Conservation (phyloP, 2,329 filamentous ascomycete species). For the Scolecobasidium constrictum region DNA sequence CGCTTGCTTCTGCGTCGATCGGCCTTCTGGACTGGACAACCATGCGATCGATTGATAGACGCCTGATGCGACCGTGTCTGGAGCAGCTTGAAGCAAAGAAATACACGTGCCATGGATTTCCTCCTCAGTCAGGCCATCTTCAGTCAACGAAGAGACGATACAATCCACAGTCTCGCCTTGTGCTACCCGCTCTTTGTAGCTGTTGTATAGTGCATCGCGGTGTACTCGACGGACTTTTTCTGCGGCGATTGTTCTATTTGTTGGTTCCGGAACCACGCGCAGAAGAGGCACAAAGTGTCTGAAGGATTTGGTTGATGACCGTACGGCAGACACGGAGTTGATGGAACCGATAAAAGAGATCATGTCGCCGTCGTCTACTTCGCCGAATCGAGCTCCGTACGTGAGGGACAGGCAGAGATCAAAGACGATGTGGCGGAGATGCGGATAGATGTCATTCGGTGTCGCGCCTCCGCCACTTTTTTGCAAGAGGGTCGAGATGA, state of each 20-base stretch:
- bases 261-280: slow-evolving; percentile 11
- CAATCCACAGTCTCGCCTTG: slow-evolving; percentile 13
- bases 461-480: slow-evolving; percentile 13
- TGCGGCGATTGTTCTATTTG: slow-evolving; percentile 10
- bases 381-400: slow-evolving; percentile 15
- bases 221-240: slow-evolving; percentile 12
- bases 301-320: slow-evolving; percentile 16
- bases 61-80: slow-evolving; percentile 16
- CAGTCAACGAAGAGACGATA: slow-evolving; percentile 13
- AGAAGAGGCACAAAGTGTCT: slow-evolving; percentile 16
- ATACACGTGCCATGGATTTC: slow-evolving; percentile 17
- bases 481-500: slow-evolving; percentile 10
- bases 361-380: slow-evolving; percentile 16
- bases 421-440: slow-evolving; percentile 15
- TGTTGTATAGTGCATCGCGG: slow-evolving; percentile 10
- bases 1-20: slow-evolving; percentile 9
- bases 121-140: slow-evolving; percentile 14
- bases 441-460: slow-evolving; percentile 14
- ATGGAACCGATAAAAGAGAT: slow-evolving; percentile 14
- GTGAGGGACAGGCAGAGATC: slow-evolving; percentile 16
- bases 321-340: slow-evolving; percentile 15
- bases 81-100: slow-evolving; percentile 16
- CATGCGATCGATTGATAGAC: slow-evolving; percentile 15
- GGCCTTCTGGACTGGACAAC: slow-evolving; percentile 14
- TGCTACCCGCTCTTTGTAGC: slow-evolving; percentile 11